Base-by-base conservation (phyloP, 2,329 filamentous ascomycete genomes). In the Aspergillus vadensis region DNA sequence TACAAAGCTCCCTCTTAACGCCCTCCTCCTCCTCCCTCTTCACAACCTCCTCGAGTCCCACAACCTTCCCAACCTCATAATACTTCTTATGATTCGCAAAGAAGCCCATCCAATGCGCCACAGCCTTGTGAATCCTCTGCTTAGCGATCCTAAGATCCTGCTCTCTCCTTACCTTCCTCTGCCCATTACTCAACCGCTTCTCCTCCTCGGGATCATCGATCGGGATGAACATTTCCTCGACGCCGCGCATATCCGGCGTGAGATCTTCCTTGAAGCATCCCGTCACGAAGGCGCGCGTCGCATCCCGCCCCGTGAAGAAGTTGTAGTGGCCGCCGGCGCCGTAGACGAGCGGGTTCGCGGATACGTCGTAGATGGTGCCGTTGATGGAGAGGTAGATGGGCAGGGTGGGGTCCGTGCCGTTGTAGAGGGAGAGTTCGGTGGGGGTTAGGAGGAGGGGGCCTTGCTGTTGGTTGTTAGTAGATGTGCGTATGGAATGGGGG, bases 371-470 rank as follows among this genome's bases (percentile, higher is more conserved):
- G 75, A 89, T 85, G 19, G 82, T 85, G 66, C 85, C 83, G 74
- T 89, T 88, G 70, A 99, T 87, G 64, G 92, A 92, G 58, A 99
- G 85, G 80, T 97, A 96, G 74, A 98, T 86, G 6, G 95, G 95
- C 61, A 89, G 87, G 7, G 78, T 75, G 9, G 87, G 81, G 76
- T 97, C 88, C 60, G 80, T 84, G 79, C 95, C 96, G 78, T 96
- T 88, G 82, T 90, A 96, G 54, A 80, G 75, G 49, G 84, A 76
- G 52, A 99, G 88, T 75, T 97, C 83, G 19, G 82, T 81, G 59
- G 90, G 89, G 1, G 92, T 97, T 41, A 98, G 83, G 72, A 84
- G 80, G 54, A 91, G 64, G 14, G 91, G 90, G 4, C 82, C 81
- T 64, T 76, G 73, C 81, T 83, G 62, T 63, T 60, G 47, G 4